Conservation (phyloP, 2,329 filamentous ascomycete genomes). For the Metarhizium sp. region DNA sequence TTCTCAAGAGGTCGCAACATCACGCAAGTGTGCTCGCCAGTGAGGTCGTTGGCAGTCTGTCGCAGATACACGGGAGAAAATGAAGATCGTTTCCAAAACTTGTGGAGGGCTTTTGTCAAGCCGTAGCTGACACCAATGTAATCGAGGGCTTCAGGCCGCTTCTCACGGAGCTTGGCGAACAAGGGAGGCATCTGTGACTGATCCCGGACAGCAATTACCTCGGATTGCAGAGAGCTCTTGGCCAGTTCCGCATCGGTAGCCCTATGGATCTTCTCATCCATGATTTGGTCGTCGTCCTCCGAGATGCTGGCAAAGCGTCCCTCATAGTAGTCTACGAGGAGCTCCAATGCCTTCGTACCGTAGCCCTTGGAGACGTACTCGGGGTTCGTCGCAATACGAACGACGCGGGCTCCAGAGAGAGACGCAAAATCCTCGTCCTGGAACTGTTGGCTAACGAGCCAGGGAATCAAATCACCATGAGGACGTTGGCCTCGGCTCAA, state of each 20-base stretch:
- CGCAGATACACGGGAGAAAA: slow-evolving; percentile 90
- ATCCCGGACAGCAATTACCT: slow-evolving; percentile 84
- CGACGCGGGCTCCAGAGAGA: slow-evolving; percentile 82
- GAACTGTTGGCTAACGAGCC: slow-evolving; percentile 96
- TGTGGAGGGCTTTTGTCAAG: slow-evolving; percentile 76
- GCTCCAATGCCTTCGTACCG: slow-evolving; percentile 76
- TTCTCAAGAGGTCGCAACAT: slow-evolving; percentile 78
- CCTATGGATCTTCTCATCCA: slow-evolving; percentile 59
- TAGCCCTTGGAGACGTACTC: slow-evolving; percentile 92
- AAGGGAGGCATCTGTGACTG: slow-evolving; percentile 87
- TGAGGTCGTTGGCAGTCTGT: slow-evolving; percentile 92
- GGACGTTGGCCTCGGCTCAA: slow-evolving; percentile 82
- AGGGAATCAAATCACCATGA: slow-evolving; percentile 89
- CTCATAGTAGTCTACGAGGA: slow-evolving; percentile 88
- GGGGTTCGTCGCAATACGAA: slow-evolving; percentile 92
- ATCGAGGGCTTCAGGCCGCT: slow-evolving; percentile 70
- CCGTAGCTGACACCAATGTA: slow-evolving; percentile 96
- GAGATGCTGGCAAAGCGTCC: slow-evolving; percentile 81
- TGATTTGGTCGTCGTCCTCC: slow-evolving; percentile 50
- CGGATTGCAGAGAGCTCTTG: slow-evolving; percentile 65
- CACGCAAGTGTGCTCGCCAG: slow-evolving; percentile 94
- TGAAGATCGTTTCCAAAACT: slow-evolving; percentile 86
- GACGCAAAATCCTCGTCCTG: slow-evolving; percentile 95
- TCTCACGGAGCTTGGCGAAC: slow-evolving; percentile 80
- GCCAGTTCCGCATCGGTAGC: slow-evolving; percentile 77